Evolutionary conservation across 306 rosid genomes (phyloP), one percentile per base, ranked within the genome.

Genomic region (Rubus idaeus): DNA sequence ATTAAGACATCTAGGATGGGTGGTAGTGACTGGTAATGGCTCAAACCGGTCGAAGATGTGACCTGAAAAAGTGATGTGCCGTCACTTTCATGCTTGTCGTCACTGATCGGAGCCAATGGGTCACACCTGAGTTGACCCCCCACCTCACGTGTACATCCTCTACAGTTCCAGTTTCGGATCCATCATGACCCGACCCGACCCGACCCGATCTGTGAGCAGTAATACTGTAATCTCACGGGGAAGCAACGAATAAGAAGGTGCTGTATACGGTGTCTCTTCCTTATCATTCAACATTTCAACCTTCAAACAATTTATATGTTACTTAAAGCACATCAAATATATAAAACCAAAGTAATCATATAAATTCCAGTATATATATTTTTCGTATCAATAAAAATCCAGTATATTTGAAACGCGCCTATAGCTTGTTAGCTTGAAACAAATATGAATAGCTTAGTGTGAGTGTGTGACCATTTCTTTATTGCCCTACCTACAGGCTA

Each of bases 51-150:
- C 52, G 11, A 4, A 40, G 76, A 84, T 56, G 84, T 73, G 79
- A 74, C 78, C 80, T 45, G 68, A 70, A 80, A 71, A 81, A 60
- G 83, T 71, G 80, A 90, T 68, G 45, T 64, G 64, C 26, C 47
- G 80, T 89, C 84, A 26, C 52, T 80, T 57, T 85, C 74, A 60
- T 57, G 73, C 42, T 11, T 70, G 86, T 68, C 73, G 80, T 45
- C 74, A 60, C 77, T 16, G 66, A 44, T 40, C 68, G 20, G 68
- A 10, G 58, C 70, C 57, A 40, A 63, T 49, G 71, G 90, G 88
- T 87, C 87, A 87, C 1, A 86, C 85, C 83, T 71, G 83, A 83
- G 80, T 50, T 80, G 84, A 87, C 86, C 82, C 76, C 79, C 63
- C 50, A 75, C 64, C 77, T 86, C 92, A 88, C 90, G 90, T 90